Conservation (phyloP, 2,329 filamentous ascomycete genomes). For the Periconia digitata region DNA sequence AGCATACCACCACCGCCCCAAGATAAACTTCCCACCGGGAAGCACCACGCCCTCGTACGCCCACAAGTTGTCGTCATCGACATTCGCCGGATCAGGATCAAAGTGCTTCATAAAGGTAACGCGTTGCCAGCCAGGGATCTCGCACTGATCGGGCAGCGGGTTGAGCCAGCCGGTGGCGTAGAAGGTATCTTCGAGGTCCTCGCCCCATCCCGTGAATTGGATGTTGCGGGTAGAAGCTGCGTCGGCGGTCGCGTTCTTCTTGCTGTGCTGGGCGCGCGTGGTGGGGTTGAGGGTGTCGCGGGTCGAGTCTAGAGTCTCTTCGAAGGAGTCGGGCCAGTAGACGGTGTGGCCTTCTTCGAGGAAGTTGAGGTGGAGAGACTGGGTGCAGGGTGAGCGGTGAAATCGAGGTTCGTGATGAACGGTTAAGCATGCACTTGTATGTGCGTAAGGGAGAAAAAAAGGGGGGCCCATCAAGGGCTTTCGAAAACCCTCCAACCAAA, state of each 20-base stretch:
- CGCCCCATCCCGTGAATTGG: slow-evolving; percentile 43
- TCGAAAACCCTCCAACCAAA: too few relatives aligned
- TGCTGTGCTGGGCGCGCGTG: slow-evolving; percentile 36
- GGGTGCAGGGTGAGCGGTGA: background rate
- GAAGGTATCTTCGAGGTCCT: slow-evolving; percentile 40
- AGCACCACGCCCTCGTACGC: slow-evolving; percentile 54
- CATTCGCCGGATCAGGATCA: slow-evolving; percentile 28
- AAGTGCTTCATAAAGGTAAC: slow-evolving; percentile 59
- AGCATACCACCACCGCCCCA: slow-evolving; percentile 53
- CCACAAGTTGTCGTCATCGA: slow-evolving; percentile 45
- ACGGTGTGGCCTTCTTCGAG: slow-evolving; percentile 16
- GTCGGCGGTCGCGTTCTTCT: slow-evolving; percentile 11
- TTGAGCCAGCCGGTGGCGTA: slow-evolving; percentile 53
- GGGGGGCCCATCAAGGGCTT: too few relatives aligned
- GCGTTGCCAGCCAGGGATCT: slow-evolving; percentile 56
- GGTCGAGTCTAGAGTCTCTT: slow-evolving; percentile 42
- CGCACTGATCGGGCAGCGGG: slow-evolving; percentile 48
- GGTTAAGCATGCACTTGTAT: too few relatives aligned
- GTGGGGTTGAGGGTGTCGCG: slow-evolving; percentile 14
- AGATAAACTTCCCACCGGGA: slow-evolving; percentile 50
- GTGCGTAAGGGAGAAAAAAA: too few relatives aligned
- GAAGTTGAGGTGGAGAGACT: slow-evolving; percentile 41
- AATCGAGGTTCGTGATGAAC: too few relatives aligned
- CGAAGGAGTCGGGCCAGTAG: slow-evolving; percentile 45
- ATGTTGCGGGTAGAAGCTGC: slow-evolving; percentile 18